Percentiles rank a stretch among this genome's conserved stretches.
phyloP scores from a whole-genome alignment of 192 early-diverging fungal species.

The Umbelopsis ramanniana region DNA sequence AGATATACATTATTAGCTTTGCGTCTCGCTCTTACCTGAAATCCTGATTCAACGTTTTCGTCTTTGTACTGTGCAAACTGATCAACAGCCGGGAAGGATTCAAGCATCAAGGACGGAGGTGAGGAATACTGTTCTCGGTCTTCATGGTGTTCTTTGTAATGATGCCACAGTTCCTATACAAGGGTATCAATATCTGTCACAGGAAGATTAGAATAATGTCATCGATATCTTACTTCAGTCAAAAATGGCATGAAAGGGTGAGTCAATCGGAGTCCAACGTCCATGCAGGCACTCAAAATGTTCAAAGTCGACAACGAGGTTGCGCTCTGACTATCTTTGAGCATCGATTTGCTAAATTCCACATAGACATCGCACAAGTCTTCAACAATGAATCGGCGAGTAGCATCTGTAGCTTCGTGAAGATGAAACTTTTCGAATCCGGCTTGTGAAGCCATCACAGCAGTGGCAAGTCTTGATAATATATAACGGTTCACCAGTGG shows the following conservation, averaged over 20 bases:
- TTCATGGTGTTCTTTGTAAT: slow-evolving; percentile 33
- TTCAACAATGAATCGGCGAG: slow-evolving; percentile 87
- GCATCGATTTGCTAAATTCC: slow-evolving; percentile 81
- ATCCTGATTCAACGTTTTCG: slow-evolving; percentile 47
- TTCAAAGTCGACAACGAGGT: slow-evolving; percentile 43
- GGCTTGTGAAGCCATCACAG: slow-evolving; percentile 65
- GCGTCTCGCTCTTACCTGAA: slow-evolving; percentile 42
- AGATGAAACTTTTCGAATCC: slow-evolving; percentile 75
- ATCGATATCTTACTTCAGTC: slow-evolving; percentile 72
- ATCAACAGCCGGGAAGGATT: slow-evolving; percentile 43
- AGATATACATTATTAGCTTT: too few relatives aligned
- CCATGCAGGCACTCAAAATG: slow-evolving; percentile 72
- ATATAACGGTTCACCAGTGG: slow-evolving; percentile 86
- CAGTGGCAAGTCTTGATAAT: slow-evolving; percentile 77
- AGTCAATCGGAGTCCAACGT: slow-evolving; percentile 76
- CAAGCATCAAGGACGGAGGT: slow-evolving; percentile 50
- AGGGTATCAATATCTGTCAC: not conserved
- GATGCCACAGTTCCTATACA: slow-evolving; percentile 62
- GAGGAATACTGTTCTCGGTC: slow-evolving; percentile 5
- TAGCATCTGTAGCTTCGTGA: slow-evolving; percentile 75
- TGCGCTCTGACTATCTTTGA: slow-evolving; percentile 50
- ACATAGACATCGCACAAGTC: slow-evolving; percentile 97
- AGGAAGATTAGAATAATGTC: not conserved
- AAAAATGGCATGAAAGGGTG: slow-evolving; percentile 99
- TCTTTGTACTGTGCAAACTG: slow-evolving; percentile 42